These are phyloP conservation scores for Heliamphora exappendiculata DNA, from an alignment of 148 eudicot species.

Conservation along the genomic window DNA sequence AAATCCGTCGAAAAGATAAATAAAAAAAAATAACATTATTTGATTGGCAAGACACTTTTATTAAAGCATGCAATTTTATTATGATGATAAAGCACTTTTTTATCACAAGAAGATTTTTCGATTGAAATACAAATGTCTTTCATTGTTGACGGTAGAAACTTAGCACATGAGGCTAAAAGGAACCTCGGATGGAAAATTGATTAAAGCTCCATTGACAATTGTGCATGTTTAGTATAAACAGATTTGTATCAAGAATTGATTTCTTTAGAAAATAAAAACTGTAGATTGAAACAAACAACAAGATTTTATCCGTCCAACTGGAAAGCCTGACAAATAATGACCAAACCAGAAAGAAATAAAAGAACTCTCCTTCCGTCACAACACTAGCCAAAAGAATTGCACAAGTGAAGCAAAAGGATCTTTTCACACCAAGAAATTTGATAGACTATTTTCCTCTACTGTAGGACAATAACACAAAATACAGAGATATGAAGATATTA, in stretches of 20 bases:
- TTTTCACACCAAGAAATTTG: neutral
- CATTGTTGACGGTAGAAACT: neutral
- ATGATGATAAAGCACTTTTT: no score
- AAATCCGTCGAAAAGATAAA: no score
- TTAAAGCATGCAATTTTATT: no score
- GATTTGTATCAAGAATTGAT: neutral
- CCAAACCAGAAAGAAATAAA: neutral
- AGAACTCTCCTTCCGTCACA: neutral
- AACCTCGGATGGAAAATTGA: neutral
- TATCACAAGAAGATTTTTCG: neutral
- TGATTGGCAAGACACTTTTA: no score
- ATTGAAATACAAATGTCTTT: neutral
- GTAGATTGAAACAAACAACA: neutral
- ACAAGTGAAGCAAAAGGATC: neutral
- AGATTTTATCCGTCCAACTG: neutral
- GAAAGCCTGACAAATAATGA: neutral
- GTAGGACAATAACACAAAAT: neutral
- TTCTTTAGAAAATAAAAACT: neutral
- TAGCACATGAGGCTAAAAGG: neutral
- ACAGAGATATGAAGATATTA: neutral
- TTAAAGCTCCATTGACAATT: neutral
- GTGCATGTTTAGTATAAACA: neutral
- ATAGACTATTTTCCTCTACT: neutral
- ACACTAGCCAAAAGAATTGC: neutral
- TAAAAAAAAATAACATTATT: no score